Conservation (phyloP, 257 asterid genomes). For the Solanum pimpinellifolium region DNA sequence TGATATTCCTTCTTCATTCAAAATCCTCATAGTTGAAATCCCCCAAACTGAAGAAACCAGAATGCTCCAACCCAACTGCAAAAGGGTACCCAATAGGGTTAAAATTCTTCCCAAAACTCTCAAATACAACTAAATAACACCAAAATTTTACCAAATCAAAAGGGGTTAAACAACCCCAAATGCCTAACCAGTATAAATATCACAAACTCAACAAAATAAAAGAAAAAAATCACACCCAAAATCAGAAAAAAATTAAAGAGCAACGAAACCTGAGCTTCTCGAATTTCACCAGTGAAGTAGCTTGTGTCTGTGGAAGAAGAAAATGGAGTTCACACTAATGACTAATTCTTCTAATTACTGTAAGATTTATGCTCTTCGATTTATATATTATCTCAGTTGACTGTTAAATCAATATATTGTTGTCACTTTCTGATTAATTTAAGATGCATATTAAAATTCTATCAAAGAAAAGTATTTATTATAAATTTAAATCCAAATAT, state of each 20-base stretch:
- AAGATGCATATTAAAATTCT: not conserved
- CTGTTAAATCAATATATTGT: not conserved
- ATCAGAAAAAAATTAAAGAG: not conserved
- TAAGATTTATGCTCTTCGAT: not conserved
- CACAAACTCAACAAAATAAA: not conserved
- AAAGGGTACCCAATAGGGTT: not conserved
- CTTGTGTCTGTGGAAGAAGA: not conserved
- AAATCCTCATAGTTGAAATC: conserved; percentile 35
- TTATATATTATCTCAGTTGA: not conserved
- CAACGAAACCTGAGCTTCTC: not conserved
- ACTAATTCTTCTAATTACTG: not conserved
- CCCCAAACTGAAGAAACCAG: not conserved
- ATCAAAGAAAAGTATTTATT: not conserved
- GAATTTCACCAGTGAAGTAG: not conserved
- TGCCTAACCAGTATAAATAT: not conserved
- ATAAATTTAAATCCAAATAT: not conserved
- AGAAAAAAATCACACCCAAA: not conserved
- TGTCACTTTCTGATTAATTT: not conserved
- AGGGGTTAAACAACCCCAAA: not conserved
- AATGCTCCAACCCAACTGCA: not conserved
- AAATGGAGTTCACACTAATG: not conserved
- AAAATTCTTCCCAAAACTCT: not conserved
- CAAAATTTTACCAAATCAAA: not conserved
- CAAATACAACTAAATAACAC: not conserved
- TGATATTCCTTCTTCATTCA: conserved; percentile 38